Evolutionary conservation across 2,329 filamentous ascomycete species (phyloP), one percentile per base, ranked within the genome.

Genomic region (Fusarium sp.): DNA sequence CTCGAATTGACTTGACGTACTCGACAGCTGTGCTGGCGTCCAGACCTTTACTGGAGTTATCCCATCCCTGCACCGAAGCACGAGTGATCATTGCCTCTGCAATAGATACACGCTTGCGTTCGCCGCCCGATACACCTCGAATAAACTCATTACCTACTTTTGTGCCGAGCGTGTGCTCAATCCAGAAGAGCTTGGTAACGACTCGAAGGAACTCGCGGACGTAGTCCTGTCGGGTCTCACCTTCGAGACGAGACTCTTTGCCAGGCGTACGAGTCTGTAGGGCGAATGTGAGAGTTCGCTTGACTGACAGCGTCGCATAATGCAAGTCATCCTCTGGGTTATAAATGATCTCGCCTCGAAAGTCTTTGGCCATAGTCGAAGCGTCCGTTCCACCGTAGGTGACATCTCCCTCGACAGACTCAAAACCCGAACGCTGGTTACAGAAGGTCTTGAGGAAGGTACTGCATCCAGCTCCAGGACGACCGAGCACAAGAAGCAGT

Each of bases 11-110:
- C 52, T 87, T 88, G 11, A 89, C 89, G 62, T 92, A 93, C 66
- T 93, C 91, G 3, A 93, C 82, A 1, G 91, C 91, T 0, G 90
- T 93, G 19, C 88, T 91, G 2, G 90, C 89, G 75, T 93, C 91
- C 0, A 93, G 82, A 16, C 91, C 91, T 55, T 90, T 84, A 5
- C 90, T 93, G 0, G 88, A 89, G 75, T 93, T 93, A 74, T 93
- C 91, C 90, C 90, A 93, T 68, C 88, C 90, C 16, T 91, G 87
- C 1, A 93, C 87, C 0, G 85, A 89, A 3, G 88, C 86, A n/a
- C 83, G 79, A 2, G 82, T 83, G 12, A 86, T 84, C 60, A 91
- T 87, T 8, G 30, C 90, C 76, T 94, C 91, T 2, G 90, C 91
- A 65, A 94, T 92, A 41, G 88, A 90, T 4, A 94, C 91, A 76